These are phyloP conservation scores for Trichoderma semiorbis DNA, from an alignment of 2,329 filamentous ascomycete genomes.

Conservation along the genomic window DNA sequence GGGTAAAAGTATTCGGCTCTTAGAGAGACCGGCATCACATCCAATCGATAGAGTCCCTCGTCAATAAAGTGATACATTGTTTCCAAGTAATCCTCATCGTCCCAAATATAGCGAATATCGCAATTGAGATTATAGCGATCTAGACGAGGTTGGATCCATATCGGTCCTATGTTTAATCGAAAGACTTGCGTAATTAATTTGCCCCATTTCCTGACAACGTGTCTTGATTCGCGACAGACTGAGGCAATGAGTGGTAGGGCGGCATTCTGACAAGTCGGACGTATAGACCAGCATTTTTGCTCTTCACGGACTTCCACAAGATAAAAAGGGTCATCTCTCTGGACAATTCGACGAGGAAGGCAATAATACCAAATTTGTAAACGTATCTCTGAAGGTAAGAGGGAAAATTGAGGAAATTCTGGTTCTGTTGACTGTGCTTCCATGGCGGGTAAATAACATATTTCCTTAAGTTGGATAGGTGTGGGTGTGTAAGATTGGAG, in stretches of 20 bases:
- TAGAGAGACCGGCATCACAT: not conserved
- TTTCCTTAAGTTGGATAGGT: not conserved
- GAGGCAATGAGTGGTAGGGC: not conserved
- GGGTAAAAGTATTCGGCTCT: not conserved
- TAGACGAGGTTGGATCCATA: not conserved
- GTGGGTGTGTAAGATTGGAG: not conserved
- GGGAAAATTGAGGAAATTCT: not conserved
- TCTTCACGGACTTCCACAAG: not conserved
- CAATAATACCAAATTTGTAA: not conserved
- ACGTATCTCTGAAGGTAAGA: not conserved
- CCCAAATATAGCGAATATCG: not conserved
- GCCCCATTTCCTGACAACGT: not conserved
- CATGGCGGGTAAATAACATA: not conserved
- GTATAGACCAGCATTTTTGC: not conserved
- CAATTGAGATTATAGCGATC: not conserved
- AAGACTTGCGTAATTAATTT: not conserved
- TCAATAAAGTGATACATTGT: not conserved
- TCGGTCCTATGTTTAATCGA: not conserved
- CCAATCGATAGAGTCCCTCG: not conserved
- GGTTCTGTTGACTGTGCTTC: not conserved
- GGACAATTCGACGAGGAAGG: not conserved
- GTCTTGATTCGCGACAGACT: not conserved
- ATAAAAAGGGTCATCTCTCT: not conserved
- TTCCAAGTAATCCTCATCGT: not conserved
- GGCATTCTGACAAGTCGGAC: not conserved